Conservation (phyloP, 2,329 filamentous ascomycete species). For the Sclerotinia minor region DNA sequence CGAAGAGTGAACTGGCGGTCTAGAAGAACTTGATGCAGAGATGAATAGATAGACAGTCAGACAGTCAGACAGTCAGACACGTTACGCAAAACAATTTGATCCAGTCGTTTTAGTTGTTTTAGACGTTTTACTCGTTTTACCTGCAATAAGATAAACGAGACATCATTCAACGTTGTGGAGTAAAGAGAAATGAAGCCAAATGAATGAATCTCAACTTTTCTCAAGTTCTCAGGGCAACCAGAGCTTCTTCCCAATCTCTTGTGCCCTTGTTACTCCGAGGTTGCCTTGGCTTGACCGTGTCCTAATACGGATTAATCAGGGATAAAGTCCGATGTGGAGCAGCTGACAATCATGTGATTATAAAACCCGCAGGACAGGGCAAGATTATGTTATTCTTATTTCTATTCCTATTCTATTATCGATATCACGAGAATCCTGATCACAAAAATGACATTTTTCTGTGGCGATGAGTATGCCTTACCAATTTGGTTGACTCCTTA, state of each 20-base stretch:
- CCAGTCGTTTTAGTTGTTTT: neutral
- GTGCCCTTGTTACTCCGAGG: slow-evolving; percentile 9
- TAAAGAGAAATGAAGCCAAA: slow-evolving; percentile 14
- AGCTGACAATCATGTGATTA: neutral
- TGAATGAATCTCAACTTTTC: neutral
- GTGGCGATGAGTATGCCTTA: too few relatives aligned
- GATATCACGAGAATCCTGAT: neutral
- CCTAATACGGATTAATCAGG: slow-evolving; percentile 5
- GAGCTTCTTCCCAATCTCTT: neutral
- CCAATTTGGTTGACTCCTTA: too few relatives aligned
- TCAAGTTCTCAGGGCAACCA: neutral
- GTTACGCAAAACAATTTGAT: neutral
- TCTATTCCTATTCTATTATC: too few relatives aligned
- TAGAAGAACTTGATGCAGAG: slow-evolving; percentile 12
- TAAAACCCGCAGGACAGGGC: neutral
- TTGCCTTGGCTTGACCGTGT: slow-evolving; percentile 18
- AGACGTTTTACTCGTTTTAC: neutral
- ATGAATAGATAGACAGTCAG: neutral
- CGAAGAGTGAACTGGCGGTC: slow-evolving; percentile 13
- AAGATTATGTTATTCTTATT: neutral
- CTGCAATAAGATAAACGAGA: slow-evolving; percentile 5
- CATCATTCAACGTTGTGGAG: slow-evolving; percentile 12
- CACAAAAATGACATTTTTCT: neutral
- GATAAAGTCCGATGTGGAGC: slow-evolving; percentile 8
- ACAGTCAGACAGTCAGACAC: neutral